Evolutionary conservation across 306 rosid genomes (phyloP).

Genomic region (Mucuna pruriens): DNA sequence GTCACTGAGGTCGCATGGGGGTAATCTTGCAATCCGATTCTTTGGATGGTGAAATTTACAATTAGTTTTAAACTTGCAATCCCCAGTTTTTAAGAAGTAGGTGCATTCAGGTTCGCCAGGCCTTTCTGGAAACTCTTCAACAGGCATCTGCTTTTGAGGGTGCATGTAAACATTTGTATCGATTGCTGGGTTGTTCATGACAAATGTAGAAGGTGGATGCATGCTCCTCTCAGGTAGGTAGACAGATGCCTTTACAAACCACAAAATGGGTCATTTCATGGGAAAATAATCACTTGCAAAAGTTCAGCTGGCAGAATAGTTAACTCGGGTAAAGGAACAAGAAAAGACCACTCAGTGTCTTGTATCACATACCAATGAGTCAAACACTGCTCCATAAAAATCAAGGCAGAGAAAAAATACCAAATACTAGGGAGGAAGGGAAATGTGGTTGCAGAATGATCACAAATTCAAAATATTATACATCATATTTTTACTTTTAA

Average conservation of each 20-base stretch:
- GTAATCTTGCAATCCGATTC: slow-evolving; percentile 51
- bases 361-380: neutral
- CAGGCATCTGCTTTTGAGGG: slow-evolving; percentile 55
- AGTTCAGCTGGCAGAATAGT: slow-evolving; percentile 1
- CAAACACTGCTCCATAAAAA: slow-evolving; percentile 1
- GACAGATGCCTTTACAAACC: slow-evolving; percentile 67
- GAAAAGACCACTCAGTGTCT: neutral
- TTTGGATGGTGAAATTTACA: slow-evolving; percentile 98
- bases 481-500: neutral
- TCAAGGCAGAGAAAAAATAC: neutral
- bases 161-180: slow-evolving; percentile 62
- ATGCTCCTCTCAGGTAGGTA: slow-evolving; percentile 68
- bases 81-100: slow-evolving; percentile 86
- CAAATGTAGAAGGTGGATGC: slow-evolving; percentile 66
- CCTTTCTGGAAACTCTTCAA: slow-evolving; percentile 81
- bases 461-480: neutral
- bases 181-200: slow-evolving; percentile 56
- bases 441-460: neutral
- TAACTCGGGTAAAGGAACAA: neutral
- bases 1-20: slow-evolving; percentile 71
- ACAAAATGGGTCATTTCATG: slow-evolving; percentile 32
- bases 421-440: neutral
- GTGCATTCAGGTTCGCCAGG: slow-evolving; percentile 95
- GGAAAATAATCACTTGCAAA: slow-evolving; percentile 13
- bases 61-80: slow-evolving; percentile 78